Evolutionary conservation across 768 basidiomycete species (phyloP).

Genomic region (Thelephora aurantiotincta): DNA sequence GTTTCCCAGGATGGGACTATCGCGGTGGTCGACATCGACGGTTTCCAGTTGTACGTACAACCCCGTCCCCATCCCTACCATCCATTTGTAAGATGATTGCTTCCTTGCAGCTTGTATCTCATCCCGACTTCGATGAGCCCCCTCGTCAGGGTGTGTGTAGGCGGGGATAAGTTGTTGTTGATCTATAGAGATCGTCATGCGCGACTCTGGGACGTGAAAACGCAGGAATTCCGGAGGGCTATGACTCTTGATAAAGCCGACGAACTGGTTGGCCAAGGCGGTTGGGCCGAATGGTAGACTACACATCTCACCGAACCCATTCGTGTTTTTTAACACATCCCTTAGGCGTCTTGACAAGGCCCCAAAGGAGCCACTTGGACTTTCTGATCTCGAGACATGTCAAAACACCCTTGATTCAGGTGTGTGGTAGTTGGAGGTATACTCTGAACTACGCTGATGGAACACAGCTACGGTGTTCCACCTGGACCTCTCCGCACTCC

Average conservation of each 20-base stretch:
- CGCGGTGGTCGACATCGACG: conserved; percentile 61
- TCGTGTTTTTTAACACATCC: too few relatives aligned
- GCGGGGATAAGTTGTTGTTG: conserved; percentile 57
- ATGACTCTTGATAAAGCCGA: conserved; percentile 64
- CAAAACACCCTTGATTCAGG: conserved; percentile 11
- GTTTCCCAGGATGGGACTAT: conserved; percentile 70
- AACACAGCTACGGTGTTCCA: conserved; percentile 17
- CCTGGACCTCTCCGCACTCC: conserved; percentile 14
- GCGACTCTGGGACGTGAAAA: conserved; percentile 77
- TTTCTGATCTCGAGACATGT: neutral
- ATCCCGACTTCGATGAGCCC: conserved; percentile 73
- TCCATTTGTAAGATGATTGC: neutral
- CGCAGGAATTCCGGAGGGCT: conserved; percentile 75
- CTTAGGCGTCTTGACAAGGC: too few relatives aligned
- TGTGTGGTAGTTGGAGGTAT: neutral
- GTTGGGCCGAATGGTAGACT: conserved; percentile 61
- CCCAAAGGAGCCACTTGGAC: too few relatives aligned
- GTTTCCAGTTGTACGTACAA: conserved; percentile 61
- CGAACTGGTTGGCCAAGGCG: conserved; percentile 55
- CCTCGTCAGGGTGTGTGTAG: conserved; percentile 46
- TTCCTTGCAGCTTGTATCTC: conserved; percentile 44
- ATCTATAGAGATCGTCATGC: conserved; percentile 66
- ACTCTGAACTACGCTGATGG: neutral
- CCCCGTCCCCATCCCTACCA: conserved; percentile 1
- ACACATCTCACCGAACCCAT: too few relatives aligned